A percentile compares a stretch with the other conserved stretches of the same genome.
Conservation (phyloP, 78 protist genomes). For the Reticulomyxa filosa region DNA sequence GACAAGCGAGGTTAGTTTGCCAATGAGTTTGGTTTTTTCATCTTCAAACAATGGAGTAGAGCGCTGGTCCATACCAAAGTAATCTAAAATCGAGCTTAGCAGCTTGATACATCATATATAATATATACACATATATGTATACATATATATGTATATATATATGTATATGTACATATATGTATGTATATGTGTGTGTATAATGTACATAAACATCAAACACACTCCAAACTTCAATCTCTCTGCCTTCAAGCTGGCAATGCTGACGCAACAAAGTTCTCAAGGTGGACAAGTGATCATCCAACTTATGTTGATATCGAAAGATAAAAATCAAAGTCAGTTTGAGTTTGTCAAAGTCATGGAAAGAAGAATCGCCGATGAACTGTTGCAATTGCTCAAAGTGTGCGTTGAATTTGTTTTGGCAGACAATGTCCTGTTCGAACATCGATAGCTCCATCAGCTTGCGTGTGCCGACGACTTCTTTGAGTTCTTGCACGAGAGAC, state of each 20-base stretch:
- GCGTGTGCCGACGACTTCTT: neutral
- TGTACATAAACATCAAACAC: too few species aligned
- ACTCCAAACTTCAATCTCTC: too few species aligned
- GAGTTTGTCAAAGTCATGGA: neutral
- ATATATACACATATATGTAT: too few species aligned
- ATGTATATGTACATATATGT: too few species aligned
- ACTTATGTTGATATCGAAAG: too few species aligned
- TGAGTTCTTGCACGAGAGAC: neutral
- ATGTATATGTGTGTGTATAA: too few species aligned
- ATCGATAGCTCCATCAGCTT: conserved; percentile 1
- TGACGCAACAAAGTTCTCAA: too few species aligned
- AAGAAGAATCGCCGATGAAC: neutral
- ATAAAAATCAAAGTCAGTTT: neutral
- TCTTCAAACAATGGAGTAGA: neutral
- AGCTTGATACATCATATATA: too few species aligned
- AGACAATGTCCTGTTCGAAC: neutral
- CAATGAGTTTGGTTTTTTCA: neutral
- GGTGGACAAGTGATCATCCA: neutral
- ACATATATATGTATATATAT: too few species aligned
- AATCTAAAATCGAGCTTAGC: too few species aligned
- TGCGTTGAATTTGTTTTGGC: neutral
- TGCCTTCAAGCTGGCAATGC: neutral
- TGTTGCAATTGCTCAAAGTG: neutral
- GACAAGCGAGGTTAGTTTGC: neutral
- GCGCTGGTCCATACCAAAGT: neutral